These are phyloP conservation scores for Camellia japonica DNA, from an alignment of 148 eudicot genomes.

Conservation along the genomic window DNA sequence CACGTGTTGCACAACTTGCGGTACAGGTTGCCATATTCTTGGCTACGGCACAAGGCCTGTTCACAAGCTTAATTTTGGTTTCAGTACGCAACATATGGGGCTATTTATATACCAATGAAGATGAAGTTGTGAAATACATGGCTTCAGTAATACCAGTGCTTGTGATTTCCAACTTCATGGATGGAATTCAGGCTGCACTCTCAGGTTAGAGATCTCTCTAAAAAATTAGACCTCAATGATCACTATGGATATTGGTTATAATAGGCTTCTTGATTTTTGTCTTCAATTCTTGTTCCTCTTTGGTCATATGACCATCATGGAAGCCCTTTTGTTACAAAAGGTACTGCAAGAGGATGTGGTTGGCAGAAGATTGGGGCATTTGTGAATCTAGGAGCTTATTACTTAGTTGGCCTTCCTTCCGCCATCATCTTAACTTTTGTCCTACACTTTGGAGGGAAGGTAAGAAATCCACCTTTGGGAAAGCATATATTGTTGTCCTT, in stretches of 20 bases:
- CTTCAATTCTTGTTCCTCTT: too few relatives aligned
- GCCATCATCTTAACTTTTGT: slow-evolving; percentile 19
- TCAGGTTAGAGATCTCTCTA: slow-evolving; percentile 18
- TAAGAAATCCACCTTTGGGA: background rate
- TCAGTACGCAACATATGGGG: slow-evolving; percentile 22
- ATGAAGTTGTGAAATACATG: slow-evolving; percentile 26
- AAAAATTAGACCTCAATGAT: background rate
- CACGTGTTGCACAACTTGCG: slow-evolving; percentile 17
- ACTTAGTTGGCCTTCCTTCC: slow-evolving; percentile 26
- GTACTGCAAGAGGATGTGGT: slow-evolving; percentile 37
- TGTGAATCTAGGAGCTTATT: slow-evolving; percentile 35
- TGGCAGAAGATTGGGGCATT: slow-evolving; percentile 28
- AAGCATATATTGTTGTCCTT: too few relatives aligned
- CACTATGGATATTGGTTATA: background rate
- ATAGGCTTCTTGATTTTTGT: background rate
- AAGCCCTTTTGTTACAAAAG: background rate
- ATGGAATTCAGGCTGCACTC: slow-evolving; percentile 31
- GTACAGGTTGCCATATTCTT: slow-evolving; percentile 22
- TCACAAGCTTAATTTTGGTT: slow-evolving; percentile 11
- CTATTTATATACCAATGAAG: slow-evolving; percentile 20
- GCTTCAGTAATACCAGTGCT: slow-evolving; percentile 30
- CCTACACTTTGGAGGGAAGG: slow-evolving; percentile 12
- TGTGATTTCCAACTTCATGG: slow-evolving; percentile 30
- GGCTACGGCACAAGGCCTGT: slow-evolving; percentile 17
- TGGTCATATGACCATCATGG: too few relatives aligned